These are phyloP conservation scores for Paragyromitra xinjiangensis DNA, from an alignment of 495 filamentous ascomycete genomes.

Conservation along the genomic window DNA sequence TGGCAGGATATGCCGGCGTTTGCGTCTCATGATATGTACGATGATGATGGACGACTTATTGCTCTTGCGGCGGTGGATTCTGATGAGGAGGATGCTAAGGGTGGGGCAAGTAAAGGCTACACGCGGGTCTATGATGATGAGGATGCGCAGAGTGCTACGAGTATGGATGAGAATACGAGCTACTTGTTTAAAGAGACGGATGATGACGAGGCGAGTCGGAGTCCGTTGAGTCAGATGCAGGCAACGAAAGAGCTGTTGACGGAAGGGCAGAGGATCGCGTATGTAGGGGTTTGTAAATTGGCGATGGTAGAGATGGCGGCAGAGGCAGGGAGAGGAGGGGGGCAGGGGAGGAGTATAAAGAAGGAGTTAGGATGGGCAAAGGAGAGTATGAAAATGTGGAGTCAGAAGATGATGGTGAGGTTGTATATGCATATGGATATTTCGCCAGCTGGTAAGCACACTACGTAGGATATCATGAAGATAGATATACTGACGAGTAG, in stretches of 20 bases:
- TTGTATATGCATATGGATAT: conserved; percentile 98
- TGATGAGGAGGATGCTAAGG: conserved; percentile 73
- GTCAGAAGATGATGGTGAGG: conserved; percentile 94
- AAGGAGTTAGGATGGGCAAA: conserved; percentile 73
- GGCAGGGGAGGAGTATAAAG: conserved; percentile 66
- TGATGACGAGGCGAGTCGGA: conserved; percentile 82
- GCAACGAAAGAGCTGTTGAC: conserved; percentile 95
- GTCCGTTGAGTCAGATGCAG: conserved; percentile 87
- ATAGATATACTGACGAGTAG: conserved; percentile 51
- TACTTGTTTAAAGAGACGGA: conserved; percentile 85
- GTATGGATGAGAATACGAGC: conserved; percentile 95
- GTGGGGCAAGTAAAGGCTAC: conserved; percentile 93
- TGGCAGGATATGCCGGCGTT: conserved; percentile 97
- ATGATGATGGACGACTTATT: conserved; percentile 88
- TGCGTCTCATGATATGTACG: conserved; percentile 90
- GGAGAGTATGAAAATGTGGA: conserved; percentile 92
- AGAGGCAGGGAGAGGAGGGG: conserved; percentile 68
- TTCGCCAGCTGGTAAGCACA: conserved; percentile 64
- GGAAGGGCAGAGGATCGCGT: conserved; percentile 94
- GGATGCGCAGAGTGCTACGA: conserved; percentile 89
- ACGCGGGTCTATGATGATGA: conserved; percentile 93
- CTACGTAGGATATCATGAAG: conserved; percentile 70
- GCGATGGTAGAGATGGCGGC: conserved; percentile 78
- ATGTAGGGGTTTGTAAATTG: conserved; percentile 86
- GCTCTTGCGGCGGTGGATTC: conserved; percentile 77